A percentile compares a stretch with the other conserved stretches of the same genome.
phyloP scores from a whole-genome alignment of 192 early-diverging fungal genomes.

The Coemansia sp. region DNA sequence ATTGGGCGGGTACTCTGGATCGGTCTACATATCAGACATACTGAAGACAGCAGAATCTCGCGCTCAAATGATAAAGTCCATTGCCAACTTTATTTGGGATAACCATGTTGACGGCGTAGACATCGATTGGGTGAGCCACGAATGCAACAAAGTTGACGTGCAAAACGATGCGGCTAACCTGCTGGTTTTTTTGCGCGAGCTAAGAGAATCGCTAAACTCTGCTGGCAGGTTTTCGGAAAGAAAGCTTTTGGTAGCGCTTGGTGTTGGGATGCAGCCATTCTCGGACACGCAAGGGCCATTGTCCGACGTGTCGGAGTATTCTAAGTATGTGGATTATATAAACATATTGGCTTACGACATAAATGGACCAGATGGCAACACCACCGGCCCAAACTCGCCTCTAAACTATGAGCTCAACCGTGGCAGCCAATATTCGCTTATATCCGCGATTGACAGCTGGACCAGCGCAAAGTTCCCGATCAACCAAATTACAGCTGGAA shows the following conservation, averaged over 20 bases:
- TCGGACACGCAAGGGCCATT: conserved; percentile 51
- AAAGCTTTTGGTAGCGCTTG: conserved; percentile 57
- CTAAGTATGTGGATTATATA: conserved; percentile 60
- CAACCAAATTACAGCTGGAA: conserved; percentile 55
- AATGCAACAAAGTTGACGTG: conserved; percentile 55
- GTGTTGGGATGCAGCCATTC: conserved; percentile 60
- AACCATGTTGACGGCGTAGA: conserved; percentile 59
- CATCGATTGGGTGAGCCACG: conserved; percentile 62
- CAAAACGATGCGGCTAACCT: conserved; percentile 62
- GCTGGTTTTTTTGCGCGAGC: conserved; percentile 55
- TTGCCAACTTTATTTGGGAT: conserved; percentile 41
- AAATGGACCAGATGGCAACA: conserved; percentile 48
- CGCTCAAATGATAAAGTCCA: conserved; percentile 20
- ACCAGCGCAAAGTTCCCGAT: conserved; percentile 56
- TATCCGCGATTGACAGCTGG: conserved; percentile 53
- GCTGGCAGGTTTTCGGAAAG: conserved; percentile 25
- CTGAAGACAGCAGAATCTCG: conserved; percentile 36
- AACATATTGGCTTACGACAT: conserved; percentile 69
- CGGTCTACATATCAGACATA: conserved; percentile 56
- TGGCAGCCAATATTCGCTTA: conserved; percentile 37
- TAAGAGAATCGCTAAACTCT: conserved; percentile 51
- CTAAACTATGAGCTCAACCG: conserved; percentile 30
- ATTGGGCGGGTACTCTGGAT: conserved; percentile 73
- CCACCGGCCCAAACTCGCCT: conserved; percentile 63
- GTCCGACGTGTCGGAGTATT: conserved; percentile 56